phyloP scores from a whole-genome alignment of 371 early-diverging fungal genomes.

The Lichtheimia hyalospora region DNA sequence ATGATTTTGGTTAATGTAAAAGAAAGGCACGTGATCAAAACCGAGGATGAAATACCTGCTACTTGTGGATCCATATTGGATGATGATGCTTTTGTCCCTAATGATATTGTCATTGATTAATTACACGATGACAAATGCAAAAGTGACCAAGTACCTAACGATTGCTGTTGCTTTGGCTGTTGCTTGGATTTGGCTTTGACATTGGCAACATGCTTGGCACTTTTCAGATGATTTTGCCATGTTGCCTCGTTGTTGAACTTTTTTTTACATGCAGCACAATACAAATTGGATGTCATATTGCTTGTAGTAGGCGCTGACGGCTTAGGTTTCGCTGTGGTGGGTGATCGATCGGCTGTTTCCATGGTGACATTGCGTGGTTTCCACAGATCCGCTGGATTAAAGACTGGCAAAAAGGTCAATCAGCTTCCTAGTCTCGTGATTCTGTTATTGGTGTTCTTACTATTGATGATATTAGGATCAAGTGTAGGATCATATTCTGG shows the following conservation, averaged over 20 bases:
- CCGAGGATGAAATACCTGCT: too few relatives aligned
- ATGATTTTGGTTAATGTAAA: background rate
- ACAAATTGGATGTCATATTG: conserved; percentile 14
- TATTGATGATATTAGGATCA: background rate
- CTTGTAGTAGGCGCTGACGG: background rate
- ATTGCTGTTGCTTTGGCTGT: background rate
- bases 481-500: background rate
- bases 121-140: too few relatives aligned
- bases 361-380: background rate
- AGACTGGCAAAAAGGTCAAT: background rate
- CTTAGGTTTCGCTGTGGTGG: background rate
- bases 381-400: background rate
- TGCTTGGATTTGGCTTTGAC: conserved; percentile 24
- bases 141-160: too few relatives aligned
- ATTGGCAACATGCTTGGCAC: conserved; percentile 46
- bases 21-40: too few relatives aligned
- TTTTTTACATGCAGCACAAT: conserved; percentile 44
- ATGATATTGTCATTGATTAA: too few relatives aligned
- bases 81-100: too few relatives aligned
- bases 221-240: conserved; percentile 38
- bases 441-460: background rate
- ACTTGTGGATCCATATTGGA: too few relatives aligned
- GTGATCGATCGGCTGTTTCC: conserved; percentile 4
- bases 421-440: background rate
- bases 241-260: conserved; percentile 44